Base-by-base conservation (phyloP, 1,139 yeast genomes). In the Yamadazyma taylorii region DNA sequence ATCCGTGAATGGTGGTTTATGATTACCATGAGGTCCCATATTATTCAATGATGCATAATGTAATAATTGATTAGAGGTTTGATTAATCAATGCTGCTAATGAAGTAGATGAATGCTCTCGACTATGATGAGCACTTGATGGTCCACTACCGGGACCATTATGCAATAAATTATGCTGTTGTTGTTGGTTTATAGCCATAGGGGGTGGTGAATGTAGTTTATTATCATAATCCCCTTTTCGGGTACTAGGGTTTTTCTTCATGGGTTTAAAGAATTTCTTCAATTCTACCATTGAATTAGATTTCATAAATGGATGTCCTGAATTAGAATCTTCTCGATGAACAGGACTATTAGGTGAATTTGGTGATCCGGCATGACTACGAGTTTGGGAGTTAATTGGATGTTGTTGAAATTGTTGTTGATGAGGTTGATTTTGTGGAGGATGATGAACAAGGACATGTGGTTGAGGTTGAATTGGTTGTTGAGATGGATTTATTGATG, bases 1-100 rank as follows among this genome's bases (percentile, higher is more conserved):
- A 42, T 69, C 75, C 9, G 73, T 66, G 45, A 69, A 69, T 0
- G 75, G 75, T 43, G 70, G 73, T 46, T 63, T 62, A 35, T 49
- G 53, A 47, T 51, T 41, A 22, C 25, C 32, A 24, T 43, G 56
- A 19, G 21, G 19, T 52, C 34, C 41, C 34, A 38, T 49, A 21
- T 37, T 53, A 17, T 53, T 49, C 35, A 60, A 61, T 14, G 70
- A 57, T 3, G 72, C 70, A 46, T 61, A 63, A 34, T 66, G 68
- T 30, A 71, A 61, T 29, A 71, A 58, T 48, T 71, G 76, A 6
- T 62, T 47, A 2, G 73, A 66, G 1, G 76, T 71, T 45, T 70
- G 74, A 50, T 69, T 70, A 39, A 71, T 71, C 21, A 71, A 56
- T 5, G 61, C 66, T 3, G 75, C 74, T 43, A 71, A 56, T 1